Evolutionary conservation across 257 asterid species (phyloP), one percentile per base, ranked within the genome.

Genomic region (Solanum dulcamara): DNA sequence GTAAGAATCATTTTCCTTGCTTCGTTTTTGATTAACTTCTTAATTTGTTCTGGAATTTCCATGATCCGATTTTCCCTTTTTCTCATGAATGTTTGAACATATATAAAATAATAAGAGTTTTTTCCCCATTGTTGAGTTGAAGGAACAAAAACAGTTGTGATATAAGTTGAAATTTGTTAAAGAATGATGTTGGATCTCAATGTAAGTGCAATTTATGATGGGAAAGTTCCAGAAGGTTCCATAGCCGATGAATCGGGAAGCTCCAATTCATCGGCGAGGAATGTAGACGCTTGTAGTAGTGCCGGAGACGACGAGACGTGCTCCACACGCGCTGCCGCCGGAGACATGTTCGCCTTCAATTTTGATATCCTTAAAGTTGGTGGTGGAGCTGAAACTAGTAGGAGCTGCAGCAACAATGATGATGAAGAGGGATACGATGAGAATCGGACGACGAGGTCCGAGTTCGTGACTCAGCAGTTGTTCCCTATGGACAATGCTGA

Each of bases 171-270:
- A n/a, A 15, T 28, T 30, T 20, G 13, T 35, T 24, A 1, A 42
- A 15, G 26, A 26, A 66, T 32, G 81, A 92, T 92, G 95, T 88
- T 92, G 86, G 97, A 94, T 93, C 97, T 94, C 85, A 94, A 94
- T 85, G 88, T 88, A 86, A 86, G 87, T 87, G 87, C 79, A 32
- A 91, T 85, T 68, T 87, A 70, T 72, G 89, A 87, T 7, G 89
- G 66, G 24, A 86, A 84, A 74, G 87, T 88, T 30, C 86, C 85
- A n/a, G 88, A 86, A 70, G 48, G 48, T 60, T 83, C 84, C 37
- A 48, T 80, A 15, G 83, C 40, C 10, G 88, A 86, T 62, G 88
- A 88, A 80, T 86, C 89, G 28, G 90, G 87, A 44, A 90, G 93
- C 32, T 91, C 95, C 48, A 77, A 89, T 24, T 92, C 93, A 22